Evolutionary conservation across 2,329 filamentous ascomycete species (phyloP).

Genomic region (Cercospora sesami): DNA sequence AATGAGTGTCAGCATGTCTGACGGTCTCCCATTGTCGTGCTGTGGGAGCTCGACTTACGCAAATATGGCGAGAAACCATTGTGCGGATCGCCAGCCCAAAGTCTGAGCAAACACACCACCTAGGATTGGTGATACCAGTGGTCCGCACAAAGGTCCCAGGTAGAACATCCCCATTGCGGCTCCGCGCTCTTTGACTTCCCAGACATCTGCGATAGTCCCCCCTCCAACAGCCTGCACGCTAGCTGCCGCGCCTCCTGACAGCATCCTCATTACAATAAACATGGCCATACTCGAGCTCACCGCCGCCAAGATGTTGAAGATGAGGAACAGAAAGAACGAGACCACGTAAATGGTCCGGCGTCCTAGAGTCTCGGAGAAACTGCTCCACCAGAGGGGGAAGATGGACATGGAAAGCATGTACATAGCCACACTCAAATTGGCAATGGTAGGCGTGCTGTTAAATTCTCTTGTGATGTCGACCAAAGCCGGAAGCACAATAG

Average conservation of each 20-base stretch:
- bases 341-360: constrained; percentile 75
- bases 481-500: constrained; percentile 77
- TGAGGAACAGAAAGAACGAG: constrained; percentile 69
- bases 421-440: constrained; percentile 73
- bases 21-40: background rate
- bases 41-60: constrained; percentile 36
- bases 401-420: constrained; percentile 81
- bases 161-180: constrained; percentile 83
- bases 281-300: constrained; percentile 69
- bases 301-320: constrained; percentile 70
- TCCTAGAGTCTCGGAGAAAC: constrained; percentile 70
- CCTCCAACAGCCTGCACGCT: constrained; percentile 81
- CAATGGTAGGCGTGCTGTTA: constrained; percentile 62
- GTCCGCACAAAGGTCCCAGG: constrained; percentile 73
- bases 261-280: constrained; percentile 73
- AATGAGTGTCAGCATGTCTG: background rate
- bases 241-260: constrained; percentile 73
- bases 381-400: constrained; percentile 84
- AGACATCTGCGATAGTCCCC: constrained; percentile 79
- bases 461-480: constrained; percentile 63
- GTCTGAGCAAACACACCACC: constrained; percentile 69
- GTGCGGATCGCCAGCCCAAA: constrained; percentile 72
- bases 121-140: constrained; percentile 72
- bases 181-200: constrained; percentile 71
- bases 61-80: constrained; percentile 75